Percentiles rank a stretch among this genome's conserved stretches.
Conservation (phyloP, 805 yeast species). For the Torulaspora quercuum region DNA sequence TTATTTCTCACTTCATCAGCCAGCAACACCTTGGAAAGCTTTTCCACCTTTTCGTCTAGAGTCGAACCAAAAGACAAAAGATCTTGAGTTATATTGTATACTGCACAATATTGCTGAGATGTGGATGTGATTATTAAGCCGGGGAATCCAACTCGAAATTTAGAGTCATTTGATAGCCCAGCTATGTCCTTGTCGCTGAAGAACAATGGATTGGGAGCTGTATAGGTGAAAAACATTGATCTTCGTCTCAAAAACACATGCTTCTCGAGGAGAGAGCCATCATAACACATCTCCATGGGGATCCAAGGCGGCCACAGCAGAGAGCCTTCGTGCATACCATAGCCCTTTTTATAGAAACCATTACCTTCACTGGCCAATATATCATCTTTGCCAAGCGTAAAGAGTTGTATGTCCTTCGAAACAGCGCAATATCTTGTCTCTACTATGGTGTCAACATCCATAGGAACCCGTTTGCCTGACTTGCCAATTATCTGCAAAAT, state of each 20-base stretch:
- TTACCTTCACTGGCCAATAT: slow-evolving; percentile 32
- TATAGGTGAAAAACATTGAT: slow-evolving; percentile 48
- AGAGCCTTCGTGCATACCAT: slow-evolving; percentile 29
- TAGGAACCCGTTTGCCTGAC: slow-evolving; percentile 27
- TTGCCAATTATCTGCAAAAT: slow-evolving; percentile 40
- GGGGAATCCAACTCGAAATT: slow-evolving; percentile 40
- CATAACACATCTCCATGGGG: slow-evolving; percentile 60
- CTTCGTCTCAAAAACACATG: slow-evolving; percentile 50
- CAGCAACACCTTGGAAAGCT: slow-evolving; percentile 48
- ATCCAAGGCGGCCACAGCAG: slow-evolving; percentile 64
- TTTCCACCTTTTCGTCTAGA: slow-evolving; percentile 42
- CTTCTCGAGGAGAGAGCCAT: slow-evolving; percentile 42
- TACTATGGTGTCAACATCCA: slow-evolving; percentile 39
- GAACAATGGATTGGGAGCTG: slow-evolving; percentile 52
- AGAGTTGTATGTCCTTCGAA: slow-evolving; percentile 53
- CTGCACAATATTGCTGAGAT: slow-evolving; percentile 53
- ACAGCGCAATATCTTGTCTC: slow-evolving; percentile 58
- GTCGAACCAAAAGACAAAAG: slow-evolving; percentile 39
- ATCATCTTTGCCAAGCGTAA: slow-evolving; percentile 46
- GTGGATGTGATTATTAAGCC: slow-evolving; percentile 52
- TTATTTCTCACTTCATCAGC: slow-evolving; percentile 49
- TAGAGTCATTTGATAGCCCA: slow-evolving; percentile 30
- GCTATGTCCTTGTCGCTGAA: slow-evolving; percentile 35
- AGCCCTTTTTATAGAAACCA: slow-evolving; percentile 31
- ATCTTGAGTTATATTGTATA: slow-evolving; percentile 49